Evolutionary conservation across 2,329 filamentous ascomycete species (phyloP), one percentile per base, ranked within the genome.

Genomic region (Leptosphaerulina australis): DNA sequence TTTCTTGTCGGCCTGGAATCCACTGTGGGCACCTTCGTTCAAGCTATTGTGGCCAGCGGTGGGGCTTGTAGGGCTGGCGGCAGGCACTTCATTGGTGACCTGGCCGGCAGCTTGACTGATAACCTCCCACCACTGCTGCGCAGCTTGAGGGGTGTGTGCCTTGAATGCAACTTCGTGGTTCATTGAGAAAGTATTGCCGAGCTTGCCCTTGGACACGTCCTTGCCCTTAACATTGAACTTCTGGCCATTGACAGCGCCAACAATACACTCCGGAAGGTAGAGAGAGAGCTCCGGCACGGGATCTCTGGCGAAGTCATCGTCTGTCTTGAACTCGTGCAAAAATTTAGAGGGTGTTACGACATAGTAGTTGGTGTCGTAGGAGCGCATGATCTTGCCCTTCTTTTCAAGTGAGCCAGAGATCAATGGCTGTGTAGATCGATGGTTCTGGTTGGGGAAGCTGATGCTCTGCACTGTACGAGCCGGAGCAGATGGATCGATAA

Each of bases 191-290:
- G 91, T 93, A 77, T 87, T 88, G 66, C 87, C 86, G 57, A 97
- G 76, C 57, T 88, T 88, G 53, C 81, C 79, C 69, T 89, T 88
- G 66, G 87, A 88, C 48, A 87, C 84, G 70, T 99, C 92, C 75
- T 97, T 97, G 73, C 94, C 94, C 79, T 96, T 96, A 73, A 99
- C 81, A 67, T 85, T 90, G 81, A 99, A 97, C 75, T 96, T 97
- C 53, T 87, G 83, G 44, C 88, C 91, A 59, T 81, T 85, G 22
- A 84, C 73, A 17, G 78, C 81, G 50, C 91, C 90, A 49, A 97
- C 83, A 35, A 87, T 75, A 63, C 93, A 95, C 63, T 99, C 94
- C 9, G 94, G 92, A 1, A 99, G 85, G 74, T 93, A 97, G 60
- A 99, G 84, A 11, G 89, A 94, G 30, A 94, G 79, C 71, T 99